A percentile compares a stretch with the other conserved stretches of the same genome.
Conservation (phyloP, 371 early-diverging fungal genomes). For the Circinella minor region DNA sequence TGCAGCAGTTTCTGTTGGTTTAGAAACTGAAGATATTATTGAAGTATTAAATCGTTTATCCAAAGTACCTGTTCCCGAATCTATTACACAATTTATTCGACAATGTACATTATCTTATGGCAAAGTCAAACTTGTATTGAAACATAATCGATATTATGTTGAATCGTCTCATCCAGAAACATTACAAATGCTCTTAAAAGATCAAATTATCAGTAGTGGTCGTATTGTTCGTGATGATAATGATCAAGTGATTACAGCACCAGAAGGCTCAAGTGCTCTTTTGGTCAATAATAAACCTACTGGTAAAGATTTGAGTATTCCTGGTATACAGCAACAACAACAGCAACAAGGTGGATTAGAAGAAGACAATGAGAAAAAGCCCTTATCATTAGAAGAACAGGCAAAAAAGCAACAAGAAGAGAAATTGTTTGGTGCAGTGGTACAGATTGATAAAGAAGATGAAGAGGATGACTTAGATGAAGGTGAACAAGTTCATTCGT, state of each 20-base stretch:
- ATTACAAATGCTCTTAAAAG: slow-evolving; percentile 84
- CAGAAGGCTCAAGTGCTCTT: slow-evolving; percentile 30
- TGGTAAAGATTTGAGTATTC: slow-evolving; percentile 64
- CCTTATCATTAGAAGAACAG: slow-evolving; percentile 29
- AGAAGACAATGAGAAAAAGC: slow-evolving; percentile 24
- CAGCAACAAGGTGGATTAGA: slow-evolving; percentile 20
- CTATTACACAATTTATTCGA: slow-evolving; percentile 86
- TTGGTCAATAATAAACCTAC: slow-evolving; percentile 55
- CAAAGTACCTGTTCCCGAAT: slow-evolving; percentile 87
- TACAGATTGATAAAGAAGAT: slow-evolving; percentile 66
- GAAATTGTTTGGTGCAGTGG: slow-evolving; percentile 63
- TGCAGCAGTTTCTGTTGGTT: slow-evolving; percentile 99
- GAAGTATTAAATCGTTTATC: slow-evolving; percentile 92
- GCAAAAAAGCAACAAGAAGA: slow-evolving; percentile 51
- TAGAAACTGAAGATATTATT: slow-evolving; percentile 96
- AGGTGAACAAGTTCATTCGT: slow-evolving; percentile 79
- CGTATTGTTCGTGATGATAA: slow-evolving; percentile 62
- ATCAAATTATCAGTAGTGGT: slow-evolving; percentile 75
- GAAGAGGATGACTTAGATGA: slow-evolving; percentile 76
- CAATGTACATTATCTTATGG: slow-evolving; percentile 95
- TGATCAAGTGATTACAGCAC: slow-evolving; percentile 40
- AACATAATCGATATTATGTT: slow-evolving; percentile 93
- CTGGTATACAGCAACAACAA: slow-evolving; percentile 58
- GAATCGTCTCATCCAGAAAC: slow-evolving; percentile 91
- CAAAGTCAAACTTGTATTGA: slow-evolving; percentile 97